A percentile compares a stretch with the other conserved stretches of the same genome.
Evolutionary conservation across 192 early-diverging fungal species (phyloP).

Genomic region (Chytriomyces sp.): DNA sequence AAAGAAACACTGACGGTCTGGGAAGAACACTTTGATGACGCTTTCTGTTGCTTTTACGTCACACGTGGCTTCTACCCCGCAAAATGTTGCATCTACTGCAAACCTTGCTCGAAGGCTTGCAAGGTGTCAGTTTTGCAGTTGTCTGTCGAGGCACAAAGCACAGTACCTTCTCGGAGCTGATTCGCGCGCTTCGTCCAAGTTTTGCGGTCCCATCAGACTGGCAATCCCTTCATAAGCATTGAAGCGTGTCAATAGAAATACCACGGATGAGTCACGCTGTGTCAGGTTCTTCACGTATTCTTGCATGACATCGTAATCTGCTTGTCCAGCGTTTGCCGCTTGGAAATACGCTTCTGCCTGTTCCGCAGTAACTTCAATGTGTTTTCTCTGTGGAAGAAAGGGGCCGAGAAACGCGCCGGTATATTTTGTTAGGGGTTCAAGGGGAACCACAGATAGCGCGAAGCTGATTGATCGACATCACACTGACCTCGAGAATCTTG

Average conservation of each 20-base stretch:
- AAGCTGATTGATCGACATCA: background rate
- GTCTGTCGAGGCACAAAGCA: background rate
- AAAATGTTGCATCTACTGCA: slow-evolving; percentile 2
- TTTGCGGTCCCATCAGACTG: slow-evolving; percentile 38
- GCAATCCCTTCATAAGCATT: slow-evolving; percentile 42
- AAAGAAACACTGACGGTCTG: slow-evolving; percentile 45
- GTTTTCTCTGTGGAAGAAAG: slow-evolving; percentile 35
- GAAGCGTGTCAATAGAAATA: slow-evolving; percentile 42
- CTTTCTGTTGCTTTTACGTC: slow-evolving; percentile 28
- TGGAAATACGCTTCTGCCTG: slow-evolving; percentile 51
- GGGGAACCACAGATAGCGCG: no score
- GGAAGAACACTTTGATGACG: slow-evolving; percentile 55
- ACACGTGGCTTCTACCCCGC: slow-evolving; percentile 47
- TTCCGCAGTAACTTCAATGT: slow-evolving; percentile 41
- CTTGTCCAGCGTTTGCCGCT: slow-evolving; percentile 28
- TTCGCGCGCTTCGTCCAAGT: slow-evolving; percentile 35
- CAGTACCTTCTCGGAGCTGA: slow-evolving; percentile 42
- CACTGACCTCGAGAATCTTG: slow-evolving; percentile 52
- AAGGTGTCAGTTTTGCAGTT: slow-evolving; percentile 32
- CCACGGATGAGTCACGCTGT: slow-evolving; percentile 40
- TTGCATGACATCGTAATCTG: slow-evolving; percentile 39
- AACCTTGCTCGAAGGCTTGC: slow-evolving; percentile 25
- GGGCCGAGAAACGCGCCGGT: no score
- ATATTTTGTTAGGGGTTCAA: no score
- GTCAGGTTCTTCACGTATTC: slow-evolving; percentile 40